phyloP scores from a whole-genome alignment of 1,139 yeast species.

The Yamadazyma spencermartinsiae region DNA sequence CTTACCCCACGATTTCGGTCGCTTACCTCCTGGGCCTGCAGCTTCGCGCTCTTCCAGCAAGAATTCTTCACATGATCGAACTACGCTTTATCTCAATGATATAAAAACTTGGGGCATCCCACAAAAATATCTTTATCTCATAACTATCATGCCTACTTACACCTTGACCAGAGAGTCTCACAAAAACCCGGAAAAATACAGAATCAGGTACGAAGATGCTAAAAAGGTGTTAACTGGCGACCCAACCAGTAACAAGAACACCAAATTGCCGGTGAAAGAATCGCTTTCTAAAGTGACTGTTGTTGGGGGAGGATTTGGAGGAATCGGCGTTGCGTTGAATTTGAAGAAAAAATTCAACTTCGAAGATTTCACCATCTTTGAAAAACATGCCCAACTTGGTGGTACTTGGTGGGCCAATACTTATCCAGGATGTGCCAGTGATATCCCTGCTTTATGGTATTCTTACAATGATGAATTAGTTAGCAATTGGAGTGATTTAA shows the following conservation, averaged over 20 bases:
- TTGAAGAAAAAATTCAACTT: constrained; percentile 28
- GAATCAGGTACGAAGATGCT: constrained; percentile 32
- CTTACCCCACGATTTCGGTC: neutral
- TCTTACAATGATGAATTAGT: constrained; percentile 42
- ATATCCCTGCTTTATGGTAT: constrained; percentile 52
- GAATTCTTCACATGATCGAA: neutral
- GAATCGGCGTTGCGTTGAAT: constrained; percentile 37
- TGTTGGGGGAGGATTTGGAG: constrained; percentile 53
- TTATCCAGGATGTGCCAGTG: constrained; percentile 56
- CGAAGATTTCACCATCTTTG: constrained; percentile 41
- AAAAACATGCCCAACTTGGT: constrained; percentile 47
- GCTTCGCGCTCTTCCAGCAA: too few relatives aligned
- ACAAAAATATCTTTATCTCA: too few relatives aligned
- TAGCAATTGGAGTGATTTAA: constrained; percentile 43
- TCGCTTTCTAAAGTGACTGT: constrained; percentile 35
- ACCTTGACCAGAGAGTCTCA: constrained; percentile 36
- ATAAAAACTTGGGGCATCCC: neutral
- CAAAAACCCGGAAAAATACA: constrained; percentile 30
- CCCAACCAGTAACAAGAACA: constrained; percentile 16
- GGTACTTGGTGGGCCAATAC: constrained; percentile 58
- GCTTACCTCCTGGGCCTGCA: too few relatives aligned
- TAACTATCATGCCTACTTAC: constrained; percentile 17
- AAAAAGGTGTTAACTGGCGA: constrained; percentile 27
- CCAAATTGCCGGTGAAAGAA: constrained; percentile 22
- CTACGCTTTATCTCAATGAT: neutral